Conservation (phyloP, 768 basidiomycete species). For the Naganishia onofrii region DNA sequence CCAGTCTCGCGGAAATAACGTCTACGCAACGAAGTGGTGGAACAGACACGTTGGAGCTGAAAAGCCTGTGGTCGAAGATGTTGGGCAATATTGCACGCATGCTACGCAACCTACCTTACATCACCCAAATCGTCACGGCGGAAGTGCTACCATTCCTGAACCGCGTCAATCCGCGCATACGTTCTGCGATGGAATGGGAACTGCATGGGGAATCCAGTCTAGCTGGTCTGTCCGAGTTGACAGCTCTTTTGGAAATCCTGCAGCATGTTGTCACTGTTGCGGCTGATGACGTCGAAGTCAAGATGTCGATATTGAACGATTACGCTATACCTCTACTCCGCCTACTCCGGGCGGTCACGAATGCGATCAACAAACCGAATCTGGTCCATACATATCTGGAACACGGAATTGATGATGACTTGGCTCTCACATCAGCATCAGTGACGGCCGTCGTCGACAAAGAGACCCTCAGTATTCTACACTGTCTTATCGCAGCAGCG, state of each 20-base stretch:
- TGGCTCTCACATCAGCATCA: background rate
- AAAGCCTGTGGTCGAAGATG: constrained; percentile 13
- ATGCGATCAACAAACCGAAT: constrained; percentile 21
- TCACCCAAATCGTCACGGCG: constrained; percentile 4
- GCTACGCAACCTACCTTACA: constrained; percentile 17
- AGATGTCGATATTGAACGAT: constrained; percentile 7
- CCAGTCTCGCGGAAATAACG: constrained; percentile 7
- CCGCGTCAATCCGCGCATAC: constrained; percentile 2
- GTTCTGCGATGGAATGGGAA: constrained; percentile 17
- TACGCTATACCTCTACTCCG: constrained; percentile 9
- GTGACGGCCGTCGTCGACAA: background rate
- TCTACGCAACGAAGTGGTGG: background rate
- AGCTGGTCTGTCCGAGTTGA: background rate
- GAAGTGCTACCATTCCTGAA: constrained; percentile 9
- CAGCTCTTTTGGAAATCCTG: constrained; percentile 11
- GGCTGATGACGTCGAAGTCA: constrained; percentile 11
- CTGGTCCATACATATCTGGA: constrained; percentile 11
- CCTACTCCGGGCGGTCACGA: background rate
- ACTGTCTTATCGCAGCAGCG: constrained; percentile 2
- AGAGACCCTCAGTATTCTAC: constrained; percentile 9
- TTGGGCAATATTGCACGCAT: constrained; percentile 9
- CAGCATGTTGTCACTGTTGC: constrained; percentile 10
- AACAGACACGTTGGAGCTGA: background rate
- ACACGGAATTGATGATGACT: background rate
- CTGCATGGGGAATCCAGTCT: constrained; percentile 16